Evolutionary conservation across 2,329 filamentous ascomycete species (phyloP).

Genomic region (Arthroderma uncinatum): DNA sequence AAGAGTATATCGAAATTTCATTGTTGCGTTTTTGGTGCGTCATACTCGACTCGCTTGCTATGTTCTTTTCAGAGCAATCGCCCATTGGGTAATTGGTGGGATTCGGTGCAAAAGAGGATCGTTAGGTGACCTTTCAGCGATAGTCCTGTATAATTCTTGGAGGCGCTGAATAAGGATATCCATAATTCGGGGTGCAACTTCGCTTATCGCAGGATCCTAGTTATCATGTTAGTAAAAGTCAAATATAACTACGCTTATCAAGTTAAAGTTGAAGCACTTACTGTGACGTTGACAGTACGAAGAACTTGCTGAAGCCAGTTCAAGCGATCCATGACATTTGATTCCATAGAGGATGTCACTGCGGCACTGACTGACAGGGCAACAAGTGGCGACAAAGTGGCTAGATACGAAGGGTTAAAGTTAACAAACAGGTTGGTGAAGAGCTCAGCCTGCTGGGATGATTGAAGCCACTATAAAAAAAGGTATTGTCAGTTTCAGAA

Average conservation of each 20-base stretch:
- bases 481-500: conserved; percentile 4
- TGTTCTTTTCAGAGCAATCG: conserved; percentile 25
- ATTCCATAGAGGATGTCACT: conserved; percentile 47
- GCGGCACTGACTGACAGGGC: conserved; percentile 51
- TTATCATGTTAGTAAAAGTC: not conserved
- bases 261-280: conserved; percentile 22
- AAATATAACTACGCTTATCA: conserved; percentile 8
- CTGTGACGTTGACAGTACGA: conserved; percentile 42
- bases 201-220: conserved; percentile 44
- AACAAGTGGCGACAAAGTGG: conserved; percentile 46
- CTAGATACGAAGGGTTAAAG: conserved; percentile 46
- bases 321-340: conserved; percentile 44
- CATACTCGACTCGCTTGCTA: not conserved
- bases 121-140: conserved; percentile 42
- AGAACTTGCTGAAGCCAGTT: conserved; percentile 49
- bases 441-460: conserved; percentile 46
- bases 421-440: conserved; percentile 52
- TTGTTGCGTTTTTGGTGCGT: not conserved
- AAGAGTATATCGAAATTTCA: not conserved
- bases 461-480: conserved; percentile 48
- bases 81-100: conserved; percentile 35
- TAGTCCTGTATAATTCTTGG: conserved; percentile 45
- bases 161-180: conserved; percentile 48
- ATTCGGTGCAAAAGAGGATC: conserved; percentile 44
- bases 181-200: conserved; percentile 50